These are phyloP conservation scores for Cladosporium austrohemisphaericum DNA, from an alignment of 2,329 filamentous ascomycete genomes.

Conservation along the genomic window DNA sequence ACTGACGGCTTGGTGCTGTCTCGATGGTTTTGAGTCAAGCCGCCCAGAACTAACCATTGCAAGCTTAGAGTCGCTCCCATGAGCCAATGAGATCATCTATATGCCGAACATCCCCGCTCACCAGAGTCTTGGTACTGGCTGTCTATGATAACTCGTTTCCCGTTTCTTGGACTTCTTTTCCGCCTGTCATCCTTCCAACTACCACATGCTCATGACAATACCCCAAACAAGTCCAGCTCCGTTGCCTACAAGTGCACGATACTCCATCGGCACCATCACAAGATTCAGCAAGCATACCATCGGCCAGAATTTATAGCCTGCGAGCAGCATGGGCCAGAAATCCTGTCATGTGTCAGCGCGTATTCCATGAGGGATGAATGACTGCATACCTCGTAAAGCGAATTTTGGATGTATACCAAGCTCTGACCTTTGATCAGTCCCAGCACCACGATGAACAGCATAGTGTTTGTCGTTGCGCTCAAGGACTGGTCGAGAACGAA, in stretches of 20 bases:
- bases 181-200: background rate
- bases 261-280: conserved; percentile 65
- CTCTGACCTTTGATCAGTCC: conserved; percentile 49
- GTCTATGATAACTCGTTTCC: too few relatives aligned
- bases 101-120: too few relatives aligned
- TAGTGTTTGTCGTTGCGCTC: conserved; percentile 62
- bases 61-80: too few relatives aligned
- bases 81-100: too few relatives aligned
- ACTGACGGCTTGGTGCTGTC: too few relatives aligned
- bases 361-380: conserved; percentile 3
- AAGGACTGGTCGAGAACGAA: conserved; percentile 66
- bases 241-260: conserved; percentile 9
- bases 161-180: background rate
- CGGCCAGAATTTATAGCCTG: conserved; percentile 72
- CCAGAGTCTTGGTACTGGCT: too few relatives aligned
- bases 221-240: conserved; percentile 5
- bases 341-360: too few relatives aligned
- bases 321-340: conserved; percentile 54
- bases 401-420: background rate
- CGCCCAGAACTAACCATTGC: too few relatives aligned
- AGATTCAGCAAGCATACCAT: conserved; percentile 67
- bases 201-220: conserved; percentile 9
- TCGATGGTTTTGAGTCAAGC: too few relatives aligned
- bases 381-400: conserved; percentile 10
- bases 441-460: conserved; percentile 60